Base-by-base conservation (phyloP, 2,329 filamentous ascomycete species). In the Cryphonectria radicalis region DNA sequence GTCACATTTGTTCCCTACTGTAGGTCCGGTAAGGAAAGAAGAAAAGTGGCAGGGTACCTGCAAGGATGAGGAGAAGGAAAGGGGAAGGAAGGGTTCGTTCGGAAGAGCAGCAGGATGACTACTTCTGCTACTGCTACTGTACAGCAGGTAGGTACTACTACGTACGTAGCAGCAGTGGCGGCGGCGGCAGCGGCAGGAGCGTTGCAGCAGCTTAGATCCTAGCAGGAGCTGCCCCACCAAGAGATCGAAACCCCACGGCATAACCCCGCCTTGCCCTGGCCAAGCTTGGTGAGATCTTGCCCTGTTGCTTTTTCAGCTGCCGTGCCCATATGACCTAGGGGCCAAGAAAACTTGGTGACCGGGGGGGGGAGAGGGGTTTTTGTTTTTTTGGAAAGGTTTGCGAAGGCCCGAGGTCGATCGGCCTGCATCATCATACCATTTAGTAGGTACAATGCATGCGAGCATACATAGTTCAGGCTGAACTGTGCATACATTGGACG, bases 231-330 rank as follows among this genome's bases (percentile, higher is more conserved):
- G 59, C 59, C 35, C 59, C 59, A 62, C 59, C 35, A 62, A 10
- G 59, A 40, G 59, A 62, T 62, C 59, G 59, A 62, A 62, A 62
- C 32, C 35, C 59, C 59, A 62, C 32, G 59, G 35, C 32, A 62
- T 25, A 37, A 37, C 59, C 59, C 59, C 59, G 35, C 59, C 59
- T 25, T 40, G 17, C 17, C 13, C 19, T 7, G 57, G 32, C 57
- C 57, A 32, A 22, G 28, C 59, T 11, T 62, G 59, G 19, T 40
- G 59, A 62, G 59, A 62, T 62, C 59, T 62, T 22, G 14, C 32
- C 11, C 32, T 40, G 35, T 35, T 62, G 59, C 32, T 28, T 59
- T 59, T 59, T 59, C 59, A 62, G 59, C 59, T 62, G 57, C 57
- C 14, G 32, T 40, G 59, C 35, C 32, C 32, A 62, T 10, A 37